Percentiles rank a stretch among this genome's conserved stretches.
phyloP scores from a whole-genome alignment of 1,284 basidiomycete species.

The Anthracocystis panici-leucophaei region DNA sequence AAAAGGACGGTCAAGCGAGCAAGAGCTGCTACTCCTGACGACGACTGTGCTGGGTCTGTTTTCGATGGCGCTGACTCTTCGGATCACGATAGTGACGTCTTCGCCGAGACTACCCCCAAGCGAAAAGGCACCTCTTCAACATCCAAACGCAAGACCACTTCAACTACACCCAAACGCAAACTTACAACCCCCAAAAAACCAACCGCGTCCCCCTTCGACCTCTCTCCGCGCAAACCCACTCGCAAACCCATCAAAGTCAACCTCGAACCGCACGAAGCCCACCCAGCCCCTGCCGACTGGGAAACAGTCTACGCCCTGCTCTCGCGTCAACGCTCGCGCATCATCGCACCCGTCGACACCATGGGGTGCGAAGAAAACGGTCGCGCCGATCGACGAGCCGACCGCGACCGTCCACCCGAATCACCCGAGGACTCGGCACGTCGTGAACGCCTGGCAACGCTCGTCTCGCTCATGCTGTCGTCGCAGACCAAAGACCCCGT shows the following conservation, averaged over 20 bases:
- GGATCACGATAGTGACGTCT: slow-evolving; percentile 29
- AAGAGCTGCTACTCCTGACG: slow-evolving; percentile 11
- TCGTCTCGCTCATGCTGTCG: slow-evolving; percentile 93
- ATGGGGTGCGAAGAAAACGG: slow-evolving; percentile 69
- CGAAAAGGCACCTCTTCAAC: not conserved
- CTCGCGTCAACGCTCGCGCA: slow-evolving; percentile 51
- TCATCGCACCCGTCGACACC: slow-evolving; percentile 68
- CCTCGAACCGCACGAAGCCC: slow-evolving; percentile 56
- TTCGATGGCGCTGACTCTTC: slow-evolving; percentile 9
- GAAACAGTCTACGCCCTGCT: slow-evolving; percentile 50
- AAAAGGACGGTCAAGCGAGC: not conserved
- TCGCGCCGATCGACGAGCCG: slow-evolving; percentile 49
- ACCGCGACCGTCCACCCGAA: slow-evolving; percentile 42
- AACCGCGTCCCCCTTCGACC: slow-evolving; percentile 34
- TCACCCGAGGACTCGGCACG: slow-evolving; percentile 66
- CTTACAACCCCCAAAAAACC: slow-evolving; percentile 22
- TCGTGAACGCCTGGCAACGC: slow-evolving; percentile 83
- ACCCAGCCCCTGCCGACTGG: slow-evolving; percentile 61
- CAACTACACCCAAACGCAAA: slow-evolving; percentile 4
- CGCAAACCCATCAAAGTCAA: slow-evolving; percentile 64
- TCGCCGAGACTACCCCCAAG: slow-evolving; percentile 3
- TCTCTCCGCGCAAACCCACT: slow-evolving; percentile 53
- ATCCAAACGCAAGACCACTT: slow-evolving; percentile 4
- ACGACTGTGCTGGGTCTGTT: slow-evolving; percentile 22
- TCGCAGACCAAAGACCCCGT: slow-evolving; percentile 81